phyloP scores from a whole-genome alignment of 495 filamentous ascomycete species.

The Xylaria grammica region DNA sequence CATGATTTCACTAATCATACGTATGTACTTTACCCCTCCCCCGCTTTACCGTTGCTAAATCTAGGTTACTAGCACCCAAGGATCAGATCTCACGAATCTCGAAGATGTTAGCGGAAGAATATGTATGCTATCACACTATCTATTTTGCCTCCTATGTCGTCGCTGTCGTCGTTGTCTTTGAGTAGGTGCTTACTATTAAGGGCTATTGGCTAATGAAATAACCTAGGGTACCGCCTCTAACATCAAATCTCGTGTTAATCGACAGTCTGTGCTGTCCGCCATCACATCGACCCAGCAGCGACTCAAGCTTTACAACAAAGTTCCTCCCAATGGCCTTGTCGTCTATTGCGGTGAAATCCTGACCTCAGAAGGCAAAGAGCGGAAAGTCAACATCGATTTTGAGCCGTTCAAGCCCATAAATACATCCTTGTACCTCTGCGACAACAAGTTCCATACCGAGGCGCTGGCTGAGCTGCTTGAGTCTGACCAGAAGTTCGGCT shows the following conservation, averaged over 20 bases:
- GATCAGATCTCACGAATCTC: constrained; percentile 95
- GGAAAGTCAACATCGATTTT: constrained; percentile 99
- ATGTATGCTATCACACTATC: constrained; percentile 62
- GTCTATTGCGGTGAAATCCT: constrained; percentile 99
- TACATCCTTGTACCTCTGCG: constrained; percentile 97
- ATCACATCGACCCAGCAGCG: constrained; percentile 99
- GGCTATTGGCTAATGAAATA: constrained; percentile 34
- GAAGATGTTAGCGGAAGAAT: constrained; percentile 99
- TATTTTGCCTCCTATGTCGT: not conserved
- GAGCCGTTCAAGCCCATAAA: constrained; percentile 99
- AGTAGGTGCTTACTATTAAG: not conserved
- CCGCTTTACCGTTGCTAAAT: constrained; percentile 29
- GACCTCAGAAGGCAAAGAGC: constrained; percentile 95
- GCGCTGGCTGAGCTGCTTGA: constrained; percentile 94
- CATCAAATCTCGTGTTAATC: constrained; percentile 99
- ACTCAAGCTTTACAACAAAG: constrained; percentile 97
- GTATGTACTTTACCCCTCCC: constrained; percentile 56
- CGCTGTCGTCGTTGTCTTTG: constrained; percentile 5
- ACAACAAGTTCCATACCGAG: constrained; percentile 99
- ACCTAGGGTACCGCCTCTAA: constrained; percentile 92
- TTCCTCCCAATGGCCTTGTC: constrained; percentile 94
- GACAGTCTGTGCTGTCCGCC: constrained; percentile 93
- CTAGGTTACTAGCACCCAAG: constrained; percentile 73
- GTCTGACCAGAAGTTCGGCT: constrained; percentile 98
- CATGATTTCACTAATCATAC: constrained; percentile 99